A percentile compares a stretch with the other conserved stretches of the same genome.
Evolutionary conservation across 2,329 filamentous ascomycete genomes (phyloP).

Genomic region (Boeremia exigua): DNA sequence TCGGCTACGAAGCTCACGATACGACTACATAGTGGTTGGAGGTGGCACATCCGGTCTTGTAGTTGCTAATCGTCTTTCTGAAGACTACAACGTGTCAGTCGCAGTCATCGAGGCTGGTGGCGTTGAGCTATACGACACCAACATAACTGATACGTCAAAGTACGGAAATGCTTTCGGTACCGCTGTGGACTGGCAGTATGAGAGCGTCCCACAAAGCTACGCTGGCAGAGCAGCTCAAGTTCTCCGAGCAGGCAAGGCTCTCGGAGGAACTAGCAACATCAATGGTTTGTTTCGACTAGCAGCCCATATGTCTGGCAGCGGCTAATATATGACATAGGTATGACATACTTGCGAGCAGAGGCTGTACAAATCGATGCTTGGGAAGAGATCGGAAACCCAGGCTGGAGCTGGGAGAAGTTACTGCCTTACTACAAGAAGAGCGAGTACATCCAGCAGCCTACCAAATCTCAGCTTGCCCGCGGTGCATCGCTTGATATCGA

Average conservation of each 20-base stretch:
- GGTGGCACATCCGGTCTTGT: background rate
- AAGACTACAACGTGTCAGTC: slow-evolving; percentile 20
- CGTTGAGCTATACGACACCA: slow-evolving; percentile 35
- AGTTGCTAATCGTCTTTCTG: background rate
- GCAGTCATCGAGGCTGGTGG: slow-evolving; percentile 44
- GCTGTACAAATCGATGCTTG: slow-evolving; percentile 40
- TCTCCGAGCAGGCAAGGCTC: slow-evolving; percentile 49
- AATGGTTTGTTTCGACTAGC: slow-evolving; percentile 40
- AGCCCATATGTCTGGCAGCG: background rate
- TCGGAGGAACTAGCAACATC: slow-evolving; percentile 53
- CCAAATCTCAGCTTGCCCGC: background rate
- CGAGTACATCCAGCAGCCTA: background rate
- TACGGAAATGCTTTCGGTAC: slow-evolving; percentile 31
- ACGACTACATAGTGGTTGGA: background rate
- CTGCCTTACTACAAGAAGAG: slow-evolving; percentile 34
- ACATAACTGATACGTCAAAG: slow-evolving; percentile 31
- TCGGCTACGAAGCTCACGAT: background rate
- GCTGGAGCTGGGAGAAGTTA: slow-evolving; percentile 41
- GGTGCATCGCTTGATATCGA: background rate
- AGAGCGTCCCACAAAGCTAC: slow-evolving; percentile 49
- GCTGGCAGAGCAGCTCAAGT: slow-evolving; percentile 29
- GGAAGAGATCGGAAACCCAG: slow-evolving; percentile 41
- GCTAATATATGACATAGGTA: slow-evolving; percentile 20
- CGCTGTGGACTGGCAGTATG: slow-evolving; percentile 50
- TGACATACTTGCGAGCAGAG: slow-evolving; percentile 44